A percentile compares a stretch with the other conserved stretches of the same genome.
Evolutionary conservation across 176 grass and related monocot genomes (phyloP).

Genomic region (Leersia perrieri): DNA sequence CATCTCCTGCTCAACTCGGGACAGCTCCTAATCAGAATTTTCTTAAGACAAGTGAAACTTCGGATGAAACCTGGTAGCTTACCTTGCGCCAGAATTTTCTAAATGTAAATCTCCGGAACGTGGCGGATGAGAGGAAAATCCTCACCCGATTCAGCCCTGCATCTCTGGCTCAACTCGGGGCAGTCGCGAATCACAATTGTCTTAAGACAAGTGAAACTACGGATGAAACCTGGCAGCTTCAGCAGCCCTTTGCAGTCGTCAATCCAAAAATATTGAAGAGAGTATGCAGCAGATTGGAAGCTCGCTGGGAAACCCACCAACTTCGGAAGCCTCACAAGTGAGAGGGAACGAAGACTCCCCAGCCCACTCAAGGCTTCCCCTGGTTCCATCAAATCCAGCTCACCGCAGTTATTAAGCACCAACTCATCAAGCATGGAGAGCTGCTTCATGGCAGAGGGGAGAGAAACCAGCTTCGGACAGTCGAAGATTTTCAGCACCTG

Average conservation of each 20-base stretch:
- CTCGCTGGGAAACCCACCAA: neutral
- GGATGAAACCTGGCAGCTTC: neutral
- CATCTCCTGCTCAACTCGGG: slow-evolving; percentile 2
- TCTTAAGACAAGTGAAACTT: neutral
- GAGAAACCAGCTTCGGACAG: neutral
- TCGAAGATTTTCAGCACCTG: neutral
- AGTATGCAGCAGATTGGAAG: neutral
- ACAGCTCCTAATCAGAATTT: neutral
- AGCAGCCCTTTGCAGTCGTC: neutral
- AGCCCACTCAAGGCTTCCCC: neutral
- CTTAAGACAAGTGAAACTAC: neutral
- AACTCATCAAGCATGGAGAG: too few relatives aligned
- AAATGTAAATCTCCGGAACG: neutral
- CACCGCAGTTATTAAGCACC: too few relatives aligned
- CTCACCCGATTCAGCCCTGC: neutral
- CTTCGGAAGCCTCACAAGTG: neutral
- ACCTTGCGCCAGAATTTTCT: too few relatives aligned
- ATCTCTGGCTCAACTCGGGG: neutral
- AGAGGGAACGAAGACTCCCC: neutral
- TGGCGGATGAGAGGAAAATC: slow-evolving; percentile 11
- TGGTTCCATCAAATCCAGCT: neutral
- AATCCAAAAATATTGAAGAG: neutral
- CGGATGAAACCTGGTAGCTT: neutral
- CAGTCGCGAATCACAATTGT: neutral
- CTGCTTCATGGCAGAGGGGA: too few relatives aligned